Evolutionary conservation across 73 alveolate genomes (phyloP), one percentile per base, ranked within the genome.

Genomic region (Urostyla sp.): DNA sequence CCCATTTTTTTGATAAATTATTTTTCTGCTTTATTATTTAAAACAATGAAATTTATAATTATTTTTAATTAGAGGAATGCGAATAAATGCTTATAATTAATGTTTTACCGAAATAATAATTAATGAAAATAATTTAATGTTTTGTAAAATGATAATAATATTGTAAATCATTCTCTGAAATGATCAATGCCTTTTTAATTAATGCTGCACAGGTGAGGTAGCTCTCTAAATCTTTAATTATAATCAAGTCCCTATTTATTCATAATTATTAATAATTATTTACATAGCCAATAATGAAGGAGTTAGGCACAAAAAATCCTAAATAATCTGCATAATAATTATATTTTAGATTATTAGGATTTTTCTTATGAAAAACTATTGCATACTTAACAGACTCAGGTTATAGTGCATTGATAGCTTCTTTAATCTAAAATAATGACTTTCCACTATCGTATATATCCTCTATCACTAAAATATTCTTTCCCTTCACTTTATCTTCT

Each of bases 161-260:
- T n/a, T n/a, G n/a, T n/a, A n/a, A n/a, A n/a, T n/a, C n/a, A n/a
- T n/a, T 46, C 55, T 48, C 72, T 81, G 32, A 53, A 83, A 5
- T 78, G 67, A 49, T 83, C 87, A 8, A 83, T 74, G 13, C 88
- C 92, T 34, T 57, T 66, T 23, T 84, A 27, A 30, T 61, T 75
- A 24, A 84, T 84, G 27, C 73, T 88, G 45, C 92, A 75, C 0
- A 77, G 46, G 53, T 85, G 93, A 2, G 85, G 66, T 69, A 85
- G 24, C 53, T 85, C 93, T 31, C 93, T 46, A 66, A 63, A 85
- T 13, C 26, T 32, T 35, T 85, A 85, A 53, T 85, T 85, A 69
- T 75, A 85, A 75, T 85, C 93, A 67, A 85, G 75, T 20, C 93
- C n/a, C n/a, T n/a, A n/a, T n/a, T n/a, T n/a, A n/a, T n/a, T n/a